These are phyloP conservation scores for Mortierella alpina DNA, from an alignment of 192 early-diverging fungal species.

Conservation along the genomic window DNA sequence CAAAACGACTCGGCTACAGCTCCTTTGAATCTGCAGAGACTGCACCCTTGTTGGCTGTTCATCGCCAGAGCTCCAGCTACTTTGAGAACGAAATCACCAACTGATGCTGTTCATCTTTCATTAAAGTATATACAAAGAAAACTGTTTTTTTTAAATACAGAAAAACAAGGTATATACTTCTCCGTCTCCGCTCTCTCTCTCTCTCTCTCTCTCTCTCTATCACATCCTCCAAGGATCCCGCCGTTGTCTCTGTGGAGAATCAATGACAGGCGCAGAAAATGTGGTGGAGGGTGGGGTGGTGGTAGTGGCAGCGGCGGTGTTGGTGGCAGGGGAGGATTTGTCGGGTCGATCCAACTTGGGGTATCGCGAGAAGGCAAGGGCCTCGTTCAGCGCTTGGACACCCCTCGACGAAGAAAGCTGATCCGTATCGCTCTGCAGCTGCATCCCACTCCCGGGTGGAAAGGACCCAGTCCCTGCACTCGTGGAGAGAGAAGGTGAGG, in stretches of 20 bases:
- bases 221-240: no score
- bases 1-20: slow-evolving; percentile 56
- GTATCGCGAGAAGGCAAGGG: slow-evolving; percentile 10
- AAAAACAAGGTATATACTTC: no score
- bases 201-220: no score
- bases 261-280: no score
- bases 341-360: slow-evolving; percentile 6
- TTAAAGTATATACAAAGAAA: no score
- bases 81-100: not conserved
- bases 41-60: slow-evolving; percentile 7
- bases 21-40: slow-evolving; percentile 23
- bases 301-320: not conserved
- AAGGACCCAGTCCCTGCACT: not conserved
- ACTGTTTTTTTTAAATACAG: no score
- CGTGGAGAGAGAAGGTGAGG: no score
- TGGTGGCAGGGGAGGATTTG: not conserved
- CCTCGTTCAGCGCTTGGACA: slow-evolving; percentile 14
- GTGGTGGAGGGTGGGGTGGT: not conserved
- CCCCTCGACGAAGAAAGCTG: not conserved
- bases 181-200: no score
- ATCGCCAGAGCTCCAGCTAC: not conserved
- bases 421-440: not conserved
- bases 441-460: not conserved
- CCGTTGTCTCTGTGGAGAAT: no score
- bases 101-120: no score